Base-by-base conservation (phyloP, 2,329 filamentous ascomycete genomes). In the Fusarium guadeloupense region DNA sequence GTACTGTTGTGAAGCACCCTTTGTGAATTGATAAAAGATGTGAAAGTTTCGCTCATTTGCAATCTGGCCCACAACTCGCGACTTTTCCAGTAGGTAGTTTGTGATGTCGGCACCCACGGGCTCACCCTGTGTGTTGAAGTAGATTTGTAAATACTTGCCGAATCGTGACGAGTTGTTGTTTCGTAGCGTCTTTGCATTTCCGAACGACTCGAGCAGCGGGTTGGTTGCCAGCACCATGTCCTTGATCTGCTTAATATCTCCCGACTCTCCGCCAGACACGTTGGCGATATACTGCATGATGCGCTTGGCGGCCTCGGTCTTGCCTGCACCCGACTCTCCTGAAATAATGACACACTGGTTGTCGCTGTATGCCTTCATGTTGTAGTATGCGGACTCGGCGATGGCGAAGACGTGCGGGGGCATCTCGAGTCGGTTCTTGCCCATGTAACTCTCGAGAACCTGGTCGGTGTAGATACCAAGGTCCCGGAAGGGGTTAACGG, bases 261-360 rank as follows among this genome's bases (percentile, higher is more conserved):
- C 90, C 67, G 92, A 89, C 66, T 82, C 81, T 63, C 93, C 92
- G 35, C 93, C 93, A 2, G 95, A 98, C 9, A 98, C 94, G 75
- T 89, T 98, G 66, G 95, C 95, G 76, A 99, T 98, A 79, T 99
- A 99, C 79, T 99, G 95, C 94, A 99, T 99, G 72, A 99, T 91
- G 70, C 94, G 90, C 84, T 99, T 98, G 58, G 95, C 95, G 6
- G 95, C 95, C 78, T 99, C 95, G 13, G 95, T 99, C 83, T 99
- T 99, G 75, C 95, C 95, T 28, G 95, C 95, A 74, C 95, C 95
- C 4, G 95, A 98, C 79, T 99, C 95, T 74, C 95, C 95, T 5
- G 95, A 98, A 69, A 99, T 99, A 77, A 99, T 99, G 68, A 99
- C 94, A 80, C 95, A 98, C 77, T 99, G 95, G 80, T 98, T 98